A percentile compares a stretch with the other conserved stretches of the same genome.
These are phyloP conservation scores for Solanum appendiculatum DNA, from an alignment of 257 asterid species.

Conservation along the genomic window DNA sequence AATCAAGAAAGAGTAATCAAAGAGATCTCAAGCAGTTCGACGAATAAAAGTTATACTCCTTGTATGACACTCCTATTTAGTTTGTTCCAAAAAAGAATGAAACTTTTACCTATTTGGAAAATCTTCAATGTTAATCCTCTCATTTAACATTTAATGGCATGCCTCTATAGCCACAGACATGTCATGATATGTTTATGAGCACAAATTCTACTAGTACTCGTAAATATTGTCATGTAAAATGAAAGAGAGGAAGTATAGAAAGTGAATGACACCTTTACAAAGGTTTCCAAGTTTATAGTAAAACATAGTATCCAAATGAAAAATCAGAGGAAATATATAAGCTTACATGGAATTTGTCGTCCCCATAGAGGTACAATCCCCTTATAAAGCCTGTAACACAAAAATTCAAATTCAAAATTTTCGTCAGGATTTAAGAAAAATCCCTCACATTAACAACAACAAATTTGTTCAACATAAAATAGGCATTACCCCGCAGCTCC, in stretches of 20 bases:
- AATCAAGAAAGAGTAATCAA: neutral
- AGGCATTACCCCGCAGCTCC: constrained; percentile 42
- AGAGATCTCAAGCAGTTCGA: neutral
- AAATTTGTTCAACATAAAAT: neutral
- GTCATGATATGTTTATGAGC: neutral
- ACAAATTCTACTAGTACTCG: neutral
- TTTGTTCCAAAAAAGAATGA: neutral
- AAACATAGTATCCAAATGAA: neutral
- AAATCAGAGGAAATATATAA: neutral
- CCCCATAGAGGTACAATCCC: constrained; percentile 78
- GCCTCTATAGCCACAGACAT: neutral
- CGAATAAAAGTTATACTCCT: neutral
- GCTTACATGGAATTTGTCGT: constrained; percentile 69
- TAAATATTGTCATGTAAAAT: neutral
- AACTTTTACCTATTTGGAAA: neutral
- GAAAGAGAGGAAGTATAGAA: neutral
- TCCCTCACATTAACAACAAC: neutral
- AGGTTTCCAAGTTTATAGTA: neutral
- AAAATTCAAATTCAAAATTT: neutral
- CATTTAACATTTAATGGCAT: neutral
- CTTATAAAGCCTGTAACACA: constrained; percentile 44
- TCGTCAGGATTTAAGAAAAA: neutral
- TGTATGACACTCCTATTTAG: neutral
- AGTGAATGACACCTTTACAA: neutral
- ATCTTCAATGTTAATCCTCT: neutral